Evolutionary conservation across 805 yeast genomes (phyloP).

Genomic region (Candida jianshihensis): DNA sequence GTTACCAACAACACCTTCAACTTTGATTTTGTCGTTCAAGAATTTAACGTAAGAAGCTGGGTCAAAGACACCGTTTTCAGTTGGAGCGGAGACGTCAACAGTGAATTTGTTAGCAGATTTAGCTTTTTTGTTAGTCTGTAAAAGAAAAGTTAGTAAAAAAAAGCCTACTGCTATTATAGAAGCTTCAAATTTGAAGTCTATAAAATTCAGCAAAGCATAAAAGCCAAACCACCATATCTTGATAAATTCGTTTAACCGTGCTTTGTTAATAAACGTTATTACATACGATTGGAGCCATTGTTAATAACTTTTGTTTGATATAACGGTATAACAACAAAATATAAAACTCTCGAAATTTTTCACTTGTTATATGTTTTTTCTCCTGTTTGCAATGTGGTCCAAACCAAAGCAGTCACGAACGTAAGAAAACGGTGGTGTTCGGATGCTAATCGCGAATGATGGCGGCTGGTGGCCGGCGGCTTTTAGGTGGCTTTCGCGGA

Average conservation of each 20-base stretch:
- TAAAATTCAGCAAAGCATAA: conserved; percentile 31
- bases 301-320: conserved; percentile 13
- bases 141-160: conserved; percentile 27
- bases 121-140: conserved; percentile 74
- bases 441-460: neutral
- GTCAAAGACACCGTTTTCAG: conserved; percentile 96
- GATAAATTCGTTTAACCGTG: neutral
- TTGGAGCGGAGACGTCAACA: conserved; percentile 96
- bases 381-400: neutral
- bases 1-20: conserved; percentile 94
- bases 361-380: neutral
- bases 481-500: neutral
- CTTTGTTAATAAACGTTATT: neutral
- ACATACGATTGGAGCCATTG: conserved; percentile 94
- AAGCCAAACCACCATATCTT: neutral
- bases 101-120: conserved; percentile 83
- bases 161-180: conserved; percentile 64
- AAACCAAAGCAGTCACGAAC: conserved; percentile 2
- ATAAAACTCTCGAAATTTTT: conserved; percentile 3
- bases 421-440: neutral
- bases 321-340: no score
- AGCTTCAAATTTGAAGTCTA: conserved; percentile 3
- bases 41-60: conserved; percentile 95
- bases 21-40: conserved; percentile 98
- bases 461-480: no score